Evolutionary conservation across 306 rosid genomes (phyloP), one percentile per base, ranked within the genome.

Genomic region (Acacia acuminata): DNA sequence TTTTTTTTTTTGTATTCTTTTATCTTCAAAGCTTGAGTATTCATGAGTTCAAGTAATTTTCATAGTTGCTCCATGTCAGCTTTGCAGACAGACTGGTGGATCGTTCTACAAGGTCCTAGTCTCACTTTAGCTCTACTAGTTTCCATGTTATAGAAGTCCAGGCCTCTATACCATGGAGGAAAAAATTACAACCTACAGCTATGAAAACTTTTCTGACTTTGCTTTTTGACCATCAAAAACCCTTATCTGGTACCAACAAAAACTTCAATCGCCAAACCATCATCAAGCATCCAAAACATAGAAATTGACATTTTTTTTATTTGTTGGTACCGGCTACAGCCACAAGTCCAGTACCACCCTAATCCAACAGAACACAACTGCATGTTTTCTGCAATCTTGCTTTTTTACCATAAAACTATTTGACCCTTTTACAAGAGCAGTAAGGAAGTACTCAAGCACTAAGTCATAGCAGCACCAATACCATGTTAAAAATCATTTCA

Each of bases 41-140:
- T 10, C 36, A 10, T 25, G 66, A 78, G 71, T 58, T 36, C 51
- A 34, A 70, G 50, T 20, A 25, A 34, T 14, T 75, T 76, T 69
- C 75, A 76, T 17, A 63, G 50, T 84, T 76, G 47, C 47, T 27
- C 58, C 24, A 60, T 44, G 9, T 42, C 36, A 67, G 38, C 63
- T 76, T 64, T n/a, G 56, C 45, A 19, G 63, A 75, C 69, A 43
- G 38, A 75, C 47, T 34, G 15, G 20, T 50, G 25, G 51, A 44
- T 30, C 68, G 22, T 77, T 84, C 50, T 65, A 71, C 77, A 42
- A 70, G 34, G 55, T 76, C 32, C 53, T 27, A 38, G 63, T 45
- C 51, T 84, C 78, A 76, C 65, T 85, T 40, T 55, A 70, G 53
- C 25, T 76, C 42, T 63, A 47, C 71, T 64, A 64, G 65, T 76